Percentiles rank a stretch among this genome's conserved stretches.
Conservation (phyloP, 2,329 filamentous ascomycete species). For the Ophiostoma ulmi region DNA sequence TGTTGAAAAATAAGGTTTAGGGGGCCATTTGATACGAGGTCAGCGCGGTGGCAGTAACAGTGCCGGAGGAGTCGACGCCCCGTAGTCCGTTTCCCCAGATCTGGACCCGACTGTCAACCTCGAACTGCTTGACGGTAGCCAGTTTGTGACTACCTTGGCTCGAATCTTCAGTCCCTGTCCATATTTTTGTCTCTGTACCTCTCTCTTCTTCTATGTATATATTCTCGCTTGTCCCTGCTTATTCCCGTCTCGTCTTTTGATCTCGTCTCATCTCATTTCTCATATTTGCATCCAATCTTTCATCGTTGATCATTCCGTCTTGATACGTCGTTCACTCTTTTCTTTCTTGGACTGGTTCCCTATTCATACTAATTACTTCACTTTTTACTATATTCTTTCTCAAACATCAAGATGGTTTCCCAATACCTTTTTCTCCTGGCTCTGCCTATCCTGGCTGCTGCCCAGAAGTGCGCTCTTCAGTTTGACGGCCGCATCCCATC, state of each 20-base stretch:
- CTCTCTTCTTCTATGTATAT: neutral
- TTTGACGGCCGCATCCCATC: slow-evolving; percentile 46
- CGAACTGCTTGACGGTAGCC: neutral
- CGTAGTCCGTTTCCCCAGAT: slow-evolving; percentile 2
- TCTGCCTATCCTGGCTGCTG: slow-evolving; percentile 24
- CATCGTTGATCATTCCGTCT: neutral
- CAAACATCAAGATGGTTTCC: slow-evolving; percentile 1
- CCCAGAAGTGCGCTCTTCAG: slow-evolving; percentile 37
- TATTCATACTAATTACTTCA: neutral
- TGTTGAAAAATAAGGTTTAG: slow-evolving; percentile 13
- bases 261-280: neutral
- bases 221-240: neutral
- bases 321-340: neutral
- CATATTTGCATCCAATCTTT: neutral
- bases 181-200: neutral
- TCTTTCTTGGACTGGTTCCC: slow-evolving; percentile 21
- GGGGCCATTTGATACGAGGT: neutral
- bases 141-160: neutral
- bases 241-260: neutral
- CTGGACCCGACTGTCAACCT: neutral
- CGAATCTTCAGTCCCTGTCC: neutral
- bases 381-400: neutral
- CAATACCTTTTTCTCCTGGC: slow-evolving; percentile 18
- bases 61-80: neutral
- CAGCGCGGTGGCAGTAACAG: neutral